A percentile compares a stretch with the other conserved stretches of the same genome.
Conservation (phyloP, 495 filamentous ascomycete species). For the Acidiella bohemica region DNA sequence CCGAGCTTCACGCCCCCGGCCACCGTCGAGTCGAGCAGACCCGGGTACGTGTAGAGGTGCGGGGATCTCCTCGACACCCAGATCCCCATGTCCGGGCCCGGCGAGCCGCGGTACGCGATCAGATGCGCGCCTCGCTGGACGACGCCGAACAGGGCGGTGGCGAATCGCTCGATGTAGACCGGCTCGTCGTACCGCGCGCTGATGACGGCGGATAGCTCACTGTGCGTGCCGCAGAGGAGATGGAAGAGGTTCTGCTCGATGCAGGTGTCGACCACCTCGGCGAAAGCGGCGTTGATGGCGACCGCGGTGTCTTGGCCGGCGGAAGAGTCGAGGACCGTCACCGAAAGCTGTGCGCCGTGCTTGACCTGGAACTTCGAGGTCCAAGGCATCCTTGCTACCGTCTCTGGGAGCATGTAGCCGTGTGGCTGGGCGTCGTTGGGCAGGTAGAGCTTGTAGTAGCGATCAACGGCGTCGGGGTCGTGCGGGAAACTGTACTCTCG, state of each 20-base stretch:
- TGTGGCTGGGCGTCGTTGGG: constrained; percentile 23
- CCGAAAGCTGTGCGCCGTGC: constrained; percentile 21
- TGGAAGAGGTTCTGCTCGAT: constrained; percentile 29
- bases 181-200: constrained; percentile 26
- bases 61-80: constrained; percentile 40
- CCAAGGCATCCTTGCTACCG: constrained; percentile 36
- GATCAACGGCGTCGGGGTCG: neutral
- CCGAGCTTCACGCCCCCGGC: constrained; percentile 39
- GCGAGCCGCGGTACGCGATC: constrained; percentile 31
- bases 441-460: constrained; percentile 11
- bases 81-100: constrained; percentile 26
- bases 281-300: constrained; percentile 24
- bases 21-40: constrained; percentile 42
- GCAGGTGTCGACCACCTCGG: constrained; percentile 27
- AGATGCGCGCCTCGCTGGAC: constrained; percentile 37
- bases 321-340: constrained; percentile 29
- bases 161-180: constrained; percentile 36
- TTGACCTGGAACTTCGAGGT: constrained; percentile 28
- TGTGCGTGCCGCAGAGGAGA: constrained; percentile 30
- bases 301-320: constrained; percentile 13
- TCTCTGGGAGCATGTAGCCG: constrained; percentile 32
- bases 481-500: constrained; percentile 10
- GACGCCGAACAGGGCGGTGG: constrained; percentile 39
- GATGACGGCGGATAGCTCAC: constrained; percentile 37
- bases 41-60: constrained; percentile 37